Evolutionary conservation across 306 rosid genomes (phyloP), one percentile per base, ranked within the genome.

Genomic region (Macrotyloma uniflorum): DNA sequence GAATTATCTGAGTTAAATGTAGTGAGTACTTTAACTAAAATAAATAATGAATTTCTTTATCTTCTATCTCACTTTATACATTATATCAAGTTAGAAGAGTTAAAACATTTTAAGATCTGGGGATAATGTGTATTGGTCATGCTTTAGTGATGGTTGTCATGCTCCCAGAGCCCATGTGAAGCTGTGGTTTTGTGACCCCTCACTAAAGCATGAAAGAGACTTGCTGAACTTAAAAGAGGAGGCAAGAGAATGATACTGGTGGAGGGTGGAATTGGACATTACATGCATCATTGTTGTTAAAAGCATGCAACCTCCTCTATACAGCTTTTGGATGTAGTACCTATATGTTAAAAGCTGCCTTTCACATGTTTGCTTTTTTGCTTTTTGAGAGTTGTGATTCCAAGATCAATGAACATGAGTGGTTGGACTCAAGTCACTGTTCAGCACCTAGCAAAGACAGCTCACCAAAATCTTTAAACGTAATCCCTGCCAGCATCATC

Each of bases 281-380:
- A 77, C 87, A 76, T 86, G 85, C 70, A 92, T 85, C 73, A 67
- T 67, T 88, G 62, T 76, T 74, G 79, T 68, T 28, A 72, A 84
- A 87, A 90, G 97, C 53, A 63, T 26, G 82, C 71, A 50, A 68
- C 80, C 76, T 82, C 42, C 55, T 72, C 82, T 70, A 81, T 57
- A 13, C 78, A 75, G 73, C 85, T 85, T 79, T 77, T 86, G 67
- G 84, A 77, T 65, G 68, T 76, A 79, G 77, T 68, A 35, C 84
- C 83, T 58, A 58, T 74, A 74, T 74, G 85, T 84, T 78, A 88
- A 91, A 85, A 85, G 93, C 91, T 86, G 85, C 77, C 57, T 77
- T 82, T 75, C 92, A 86, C 97, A 85, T 90, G 95, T 70, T 83
- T 23, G 63, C 75, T 80, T 88, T 80, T 88, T 86, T 82, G 71